Evolutionary conservation across 2,329 filamentous ascomycete species (phyloP).

Genomic region (Talaromyces sp.): DNA sequence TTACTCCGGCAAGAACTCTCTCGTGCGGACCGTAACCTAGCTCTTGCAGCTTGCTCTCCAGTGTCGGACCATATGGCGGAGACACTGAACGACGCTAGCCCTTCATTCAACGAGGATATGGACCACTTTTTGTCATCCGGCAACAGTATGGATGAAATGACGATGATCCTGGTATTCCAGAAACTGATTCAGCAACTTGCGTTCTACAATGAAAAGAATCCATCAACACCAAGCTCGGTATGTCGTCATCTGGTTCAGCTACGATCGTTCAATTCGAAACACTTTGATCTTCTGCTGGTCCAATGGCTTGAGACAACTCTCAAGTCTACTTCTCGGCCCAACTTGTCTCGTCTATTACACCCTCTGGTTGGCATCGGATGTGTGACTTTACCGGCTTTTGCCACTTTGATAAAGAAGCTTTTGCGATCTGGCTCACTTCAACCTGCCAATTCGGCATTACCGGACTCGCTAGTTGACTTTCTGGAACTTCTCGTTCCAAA

Average conservation of each 20-base stretch:
- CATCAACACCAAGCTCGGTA: constrained; percentile 36
- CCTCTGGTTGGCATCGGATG: constrained; percentile 48
- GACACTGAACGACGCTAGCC: constrained; percentile 39
- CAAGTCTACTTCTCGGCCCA: constrained; percentile 35
- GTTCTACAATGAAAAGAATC: constrained; percentile 29
- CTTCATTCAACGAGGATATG: constrained; percentile 46
- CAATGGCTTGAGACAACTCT: constrained; percentile 44
- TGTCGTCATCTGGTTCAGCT: constrained; percentile 46
- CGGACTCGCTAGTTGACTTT: constrained; percentile 32
- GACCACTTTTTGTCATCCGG: constrained; percentile 48
- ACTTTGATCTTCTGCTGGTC: constrained; percentile 45
- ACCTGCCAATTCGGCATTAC: constrained; percentile 29
- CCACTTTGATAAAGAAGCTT: constrained; percentile 37
- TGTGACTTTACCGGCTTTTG: constrained; percentile 43
- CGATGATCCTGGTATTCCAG: constrained; percentile 44
- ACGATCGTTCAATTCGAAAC: constrained; percentile 44
- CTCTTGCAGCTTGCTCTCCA: constrained; percentile 48
- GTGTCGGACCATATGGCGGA: constrained; percentile 50
- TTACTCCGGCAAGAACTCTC: constrained; percentile 47
- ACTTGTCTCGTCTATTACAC: constrained; percentile 36
- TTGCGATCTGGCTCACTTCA: constrained; percentile 26
- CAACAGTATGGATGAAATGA: constrained; percentile 47
- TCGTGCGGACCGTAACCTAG: constrained; percentile 43
- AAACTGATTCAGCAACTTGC: constrained; percentile 42
- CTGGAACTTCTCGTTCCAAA: constrained; percentile 34